Evolutionary conservation across 1,139 yeast species (phyloP), one percentile per base, ranked within the genome.

Genomic region (Taphrina flavorubra): DNA sequence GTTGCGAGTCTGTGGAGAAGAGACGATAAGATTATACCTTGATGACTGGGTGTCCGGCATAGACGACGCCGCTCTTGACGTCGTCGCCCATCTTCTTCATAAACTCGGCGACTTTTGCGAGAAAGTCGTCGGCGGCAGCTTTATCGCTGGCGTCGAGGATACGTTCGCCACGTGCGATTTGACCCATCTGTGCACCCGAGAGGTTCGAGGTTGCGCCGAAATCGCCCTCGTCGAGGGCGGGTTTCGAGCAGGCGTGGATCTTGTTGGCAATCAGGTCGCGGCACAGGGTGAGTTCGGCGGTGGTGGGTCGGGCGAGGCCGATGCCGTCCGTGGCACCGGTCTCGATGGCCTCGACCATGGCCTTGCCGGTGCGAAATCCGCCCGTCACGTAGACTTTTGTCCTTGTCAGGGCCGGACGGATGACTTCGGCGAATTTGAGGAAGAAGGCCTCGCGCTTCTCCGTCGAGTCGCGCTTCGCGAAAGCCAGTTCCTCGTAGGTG

Each of bases 361-460:
- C 67, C 13, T 51, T 51, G 18, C 53, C 67, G 6, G 67, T 63
- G 14, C 67, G 39, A 55, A 63, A 63, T 3, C 67, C 67, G 34
- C 67, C 67, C 13, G 67, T 63, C 62, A 63, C 67, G 20, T 53
- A 63, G 25, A 63, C 57, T 14, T 39, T 63, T 16, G 67, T 63
- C 67, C 39, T 37, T 25, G 37, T 18, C 37, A 63, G 53, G 18
- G 53, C 42, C 11, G 67, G 67, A 14, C 61, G 51, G 55, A 66
- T 66, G 20, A 51, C 51, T 25, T 66, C 69, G 6, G 69, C 69
- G 36, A 66, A 66, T 6, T 51, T 37, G 20, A 66, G 37, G 51
- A 66, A 66, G 69, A 51, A 66, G 37, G 65, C 69, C 31, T 66
- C 69, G 11, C 69, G 65, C 7, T 49, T 51, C 25, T 59, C 16